Percentiles rank a stretch among this genome's conserved stretches.
These are phyloP conservation scores for Dichotomocladium elegans DNA, from an alignment of 371 early-diverging fungal genomes.

Conservation along the genomic window DNA sequence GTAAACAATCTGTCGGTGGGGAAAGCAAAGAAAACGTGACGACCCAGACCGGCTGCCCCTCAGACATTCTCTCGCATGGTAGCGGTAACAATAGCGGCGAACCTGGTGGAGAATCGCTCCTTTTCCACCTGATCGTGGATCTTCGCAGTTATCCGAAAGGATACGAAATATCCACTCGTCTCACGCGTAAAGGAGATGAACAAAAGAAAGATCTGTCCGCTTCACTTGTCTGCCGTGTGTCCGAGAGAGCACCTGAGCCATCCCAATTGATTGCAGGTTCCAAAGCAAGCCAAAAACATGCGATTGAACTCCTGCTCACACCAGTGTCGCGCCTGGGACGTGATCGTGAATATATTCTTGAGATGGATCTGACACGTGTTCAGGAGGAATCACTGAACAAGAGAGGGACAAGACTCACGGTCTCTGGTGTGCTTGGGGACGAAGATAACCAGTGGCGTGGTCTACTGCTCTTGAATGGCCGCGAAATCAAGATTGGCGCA, in stretches of 20 bases:
- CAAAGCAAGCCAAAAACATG: constrained; percentile 9
- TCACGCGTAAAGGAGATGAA: constrained; percentile 3
- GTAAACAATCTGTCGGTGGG: too few species aligned
- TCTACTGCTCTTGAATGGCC: constrained; percentile 13
- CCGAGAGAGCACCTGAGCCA: constrained; percentile 19
- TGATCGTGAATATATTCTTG: constrained; percentile 14
- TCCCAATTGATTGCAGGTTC: constrained; percentile 14
- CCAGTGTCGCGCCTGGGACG: not conserved
- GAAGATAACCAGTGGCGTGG: constrained; percentile 23
- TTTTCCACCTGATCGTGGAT: constrained; percentile 31
- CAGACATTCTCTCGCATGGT: too few species aligned
- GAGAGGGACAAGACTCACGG: constrained; percentile 17
- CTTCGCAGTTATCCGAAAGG: constrained; percentile 39
- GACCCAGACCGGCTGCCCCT: too few species aligned
- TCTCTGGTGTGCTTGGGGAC: constrained; percentile 29
- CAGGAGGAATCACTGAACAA: constrained; percentile 10
- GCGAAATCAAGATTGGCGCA: constrained; percentile 4
- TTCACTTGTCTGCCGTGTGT: constrained; percentile 11
- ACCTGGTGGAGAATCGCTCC: constrained; percentile 10
- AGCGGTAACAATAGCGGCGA: not conserved
- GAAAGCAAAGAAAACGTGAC: too few species aligned
- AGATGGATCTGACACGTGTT: constrained; percentile 14
- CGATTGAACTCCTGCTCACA: constrained; percentile 1
- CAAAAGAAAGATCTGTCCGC: constrained; percentile 11
- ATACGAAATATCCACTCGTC: constrained; percentile 16